Conservation (phyloP, 371 early-diverging fungal genomes). For the Homolaphlyctis polyrhiza region DNA sequence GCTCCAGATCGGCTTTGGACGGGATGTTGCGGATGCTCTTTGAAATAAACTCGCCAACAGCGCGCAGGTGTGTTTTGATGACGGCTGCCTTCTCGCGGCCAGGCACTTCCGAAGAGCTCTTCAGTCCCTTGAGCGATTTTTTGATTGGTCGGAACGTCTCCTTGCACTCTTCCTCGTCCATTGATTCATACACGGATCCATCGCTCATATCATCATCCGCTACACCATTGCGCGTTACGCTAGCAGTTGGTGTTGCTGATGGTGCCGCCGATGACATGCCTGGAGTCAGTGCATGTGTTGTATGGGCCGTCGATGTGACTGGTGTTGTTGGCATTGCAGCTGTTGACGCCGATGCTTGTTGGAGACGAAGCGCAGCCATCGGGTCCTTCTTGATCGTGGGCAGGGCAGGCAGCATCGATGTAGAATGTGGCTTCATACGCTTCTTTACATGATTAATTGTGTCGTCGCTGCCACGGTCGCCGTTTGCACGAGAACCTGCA, state of each 20-base stretch:
- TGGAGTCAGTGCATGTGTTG: neutral
- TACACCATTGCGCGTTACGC: no score
- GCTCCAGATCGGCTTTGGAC: neutral
- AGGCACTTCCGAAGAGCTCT: slow-evolving; percentile 41
- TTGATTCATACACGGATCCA: slow-evolving; percentile 12
- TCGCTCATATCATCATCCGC: slow-evolving; percentile 3
- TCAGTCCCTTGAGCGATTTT: slow-evolving; percentile 42
- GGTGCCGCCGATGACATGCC: neutral
- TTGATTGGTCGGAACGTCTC: slow-evolving; percentile 51
- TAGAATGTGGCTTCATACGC: no score
- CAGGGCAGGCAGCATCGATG: no score
- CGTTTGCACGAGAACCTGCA: no score
- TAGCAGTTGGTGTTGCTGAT: no score
- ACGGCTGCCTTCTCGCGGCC: slow-evolving; percentile 48
- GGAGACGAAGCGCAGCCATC: no score
- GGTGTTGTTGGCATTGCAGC: no score
- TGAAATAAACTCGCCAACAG: slow-evolving; percentile 60
- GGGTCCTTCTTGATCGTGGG: no score
- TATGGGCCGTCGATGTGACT: neutral
- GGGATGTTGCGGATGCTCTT: slow-evolving; percentile 20
- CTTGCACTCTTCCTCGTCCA: slow-evolving; percentile 22
- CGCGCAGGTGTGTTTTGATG: slow-evolving; percentile 50
- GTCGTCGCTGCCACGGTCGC: no score
- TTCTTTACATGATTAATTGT: neutral
- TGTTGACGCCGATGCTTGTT: no score